Conservation (phyloP, 1,284 basidiomycete species). For the Porodaedalea pini region DNA sequence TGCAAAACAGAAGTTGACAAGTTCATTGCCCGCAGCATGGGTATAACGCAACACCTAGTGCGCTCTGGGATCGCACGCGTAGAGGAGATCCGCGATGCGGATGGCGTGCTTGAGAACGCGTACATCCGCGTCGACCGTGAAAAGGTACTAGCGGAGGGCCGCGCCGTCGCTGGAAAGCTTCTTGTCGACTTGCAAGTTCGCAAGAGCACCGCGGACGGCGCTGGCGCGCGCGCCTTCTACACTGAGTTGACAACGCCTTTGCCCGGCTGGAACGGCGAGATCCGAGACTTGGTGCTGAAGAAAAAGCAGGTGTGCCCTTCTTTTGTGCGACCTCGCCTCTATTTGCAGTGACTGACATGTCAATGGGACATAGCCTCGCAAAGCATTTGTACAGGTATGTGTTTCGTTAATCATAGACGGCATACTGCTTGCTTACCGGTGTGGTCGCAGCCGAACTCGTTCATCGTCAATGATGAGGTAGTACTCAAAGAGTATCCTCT, state of each 20-base stretch:
- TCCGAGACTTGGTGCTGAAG: conserved; percentile 69
- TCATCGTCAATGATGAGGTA: conserved; percentile 61
- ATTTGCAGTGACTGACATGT: conserved; percentile 4
- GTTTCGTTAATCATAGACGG: not conserved
- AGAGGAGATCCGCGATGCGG: conserved; percentile 57
- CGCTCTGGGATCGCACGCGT: conserved; percentile 65
- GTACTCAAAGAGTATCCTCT: conserved; percentile 74
- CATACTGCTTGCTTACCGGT: not conserved
- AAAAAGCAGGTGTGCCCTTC: conserved; percentile 67
- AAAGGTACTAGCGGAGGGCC: conserved; percentile 61
- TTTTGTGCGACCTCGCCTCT: not conserved
- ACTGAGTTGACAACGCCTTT: conserved; percentile 69
- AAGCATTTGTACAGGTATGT: conserved; percentile 60
- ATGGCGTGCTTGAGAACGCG: conserved; percentile 61
- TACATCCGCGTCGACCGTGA: conserved; percentile 70
- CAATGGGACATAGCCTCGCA: conserved; percentile 56
- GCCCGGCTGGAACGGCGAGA: conserved; percentile 67
- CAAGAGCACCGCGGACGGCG: conserved; percentile 79
- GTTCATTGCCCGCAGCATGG: conserved; percentile 45
- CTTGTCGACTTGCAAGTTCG: conserved; percentile 76
- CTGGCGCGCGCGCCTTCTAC: conserved; percentile 72
- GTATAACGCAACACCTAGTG: conserved; percentile 77
- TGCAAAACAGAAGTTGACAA: not conserved
- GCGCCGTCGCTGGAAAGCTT: conserved; percentile 64
- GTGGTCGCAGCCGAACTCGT: conserved; percentile 59